Base-by-base conservation (phyloP, 2,329 filamentous ascomycete genomes). In the Aspergillus tubingensis region DNA sequence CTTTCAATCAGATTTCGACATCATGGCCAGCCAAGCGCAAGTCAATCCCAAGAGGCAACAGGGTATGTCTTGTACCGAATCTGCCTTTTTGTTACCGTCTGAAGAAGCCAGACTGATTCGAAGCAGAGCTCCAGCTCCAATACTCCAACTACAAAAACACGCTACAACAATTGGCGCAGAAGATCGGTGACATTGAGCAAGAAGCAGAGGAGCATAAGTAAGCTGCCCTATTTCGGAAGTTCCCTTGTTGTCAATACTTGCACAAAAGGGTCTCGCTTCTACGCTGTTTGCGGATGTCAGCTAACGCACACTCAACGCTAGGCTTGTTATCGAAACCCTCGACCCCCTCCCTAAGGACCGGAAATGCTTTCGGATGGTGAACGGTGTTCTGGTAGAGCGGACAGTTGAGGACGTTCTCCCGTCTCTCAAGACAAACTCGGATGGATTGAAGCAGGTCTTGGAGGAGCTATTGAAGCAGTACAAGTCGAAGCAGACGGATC, bases 331-430 rank as follows among this genome's bases (percentile, higher is more conserved):
- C 54, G 94, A 98, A 74, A 98, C 94, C 3, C 81, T 99, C 65
- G 85, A 89, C 61, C 93, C 93, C 49, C 85, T 98, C 23, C 84
- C 91, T 1, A 85, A 83, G 65, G 90, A 96, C 67, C 91, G 95
- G 71, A 99, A 97, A 81, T 98, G 94, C 80, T 99, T 98, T 80
- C 93, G 95, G 69, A 92, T 99, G 86, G 96, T 99, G 77, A 98
- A 99, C 77, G 95, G 95, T 49, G 93, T 98, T 23, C 82, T 99
- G 60, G 91, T 96, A 57, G 95, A 99, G 81, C 86, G 93, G 68
- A 98, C 94, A 15, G 91, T 99, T 68, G 85, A 92, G 77, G 95
- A 98, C 76, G 91, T 99, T 11, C 83, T 96, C 58, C 95, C 95
- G 5, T 91, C 92, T 25, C 83, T 99, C 62, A 89, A 92, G 80